Conservation (phyloP, 306 rosid species). For the Sicyos baderoa region DNA sequence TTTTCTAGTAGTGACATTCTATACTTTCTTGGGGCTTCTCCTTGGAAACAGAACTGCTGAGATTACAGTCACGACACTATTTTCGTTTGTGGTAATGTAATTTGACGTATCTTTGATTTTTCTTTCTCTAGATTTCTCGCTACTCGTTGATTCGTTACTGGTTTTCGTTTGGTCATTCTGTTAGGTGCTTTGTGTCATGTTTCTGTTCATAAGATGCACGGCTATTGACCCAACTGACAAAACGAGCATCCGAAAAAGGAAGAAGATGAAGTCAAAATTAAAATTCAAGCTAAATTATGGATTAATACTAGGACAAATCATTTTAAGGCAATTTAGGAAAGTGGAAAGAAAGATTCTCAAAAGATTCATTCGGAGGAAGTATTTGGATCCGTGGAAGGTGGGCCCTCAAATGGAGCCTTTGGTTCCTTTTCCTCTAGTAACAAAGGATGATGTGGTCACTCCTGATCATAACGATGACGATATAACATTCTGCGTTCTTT, state of each 20-base stretch:
- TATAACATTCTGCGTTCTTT: slow-evolving; percentile 69
- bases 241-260: slow-evolving; percentile 50
- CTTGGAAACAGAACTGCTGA: slow-evolving; percentile 60
- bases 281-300: slow-evolving; percentile 44
- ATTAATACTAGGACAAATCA: slow-evolving; percentile 55
- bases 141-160: background rate
- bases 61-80: slow-evolving; percentile 44
- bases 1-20: slow-evolving; percentile 59
- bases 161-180: background rate
- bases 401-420: slow-evolving; percentile 56
- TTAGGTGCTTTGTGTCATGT: slow-evolving; percentile 50
- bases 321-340: slow-evolving; percentile 61
- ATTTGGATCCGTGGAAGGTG: slow-evolving; percentile 55
- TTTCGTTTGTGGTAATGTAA: slow-evolving; percentile 45
- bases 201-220: slow-evolving; percentile 71
- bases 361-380: slow-evolving; percentile 68
- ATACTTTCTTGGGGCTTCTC: slow-evolving; percentile 68
- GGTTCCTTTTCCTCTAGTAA: slow-evolving; percentile 67
- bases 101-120: background rate
- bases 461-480: slow-evolving; percentile 61
- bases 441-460: slow-evolving; percentile 58
- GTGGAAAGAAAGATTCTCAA: slow-evolving; percentile 72
- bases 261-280: slow-evolving; percentile 13
- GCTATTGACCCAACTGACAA: slow-evolving; percentile 82
- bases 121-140: background rate